Conservation (phyloP, 441 rosid species). For the Raphanus hybrid region DNA sequence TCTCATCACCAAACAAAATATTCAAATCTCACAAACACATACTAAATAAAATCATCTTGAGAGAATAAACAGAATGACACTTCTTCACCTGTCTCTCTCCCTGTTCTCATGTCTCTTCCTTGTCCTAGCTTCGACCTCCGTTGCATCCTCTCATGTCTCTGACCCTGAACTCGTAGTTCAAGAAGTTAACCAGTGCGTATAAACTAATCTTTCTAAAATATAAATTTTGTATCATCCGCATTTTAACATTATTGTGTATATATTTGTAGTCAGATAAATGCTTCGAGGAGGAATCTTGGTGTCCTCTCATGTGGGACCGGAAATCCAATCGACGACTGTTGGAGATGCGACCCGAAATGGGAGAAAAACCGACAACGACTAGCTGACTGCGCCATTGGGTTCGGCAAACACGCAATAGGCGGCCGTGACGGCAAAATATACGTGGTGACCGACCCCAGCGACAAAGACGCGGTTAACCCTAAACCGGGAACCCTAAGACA, state of each 20-base stretch:
- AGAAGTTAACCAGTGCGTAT: conserved; percentile 41
- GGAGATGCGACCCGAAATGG: conserved; percentile 69
- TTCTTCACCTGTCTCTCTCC: conserved; percentile 41
- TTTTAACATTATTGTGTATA: not conserved
- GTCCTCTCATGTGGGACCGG: conserved; percentile 62
- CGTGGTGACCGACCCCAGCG: conserved; percentile 56
- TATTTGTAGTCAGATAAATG: conserved; percentile 41
- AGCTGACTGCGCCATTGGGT: conserved; percentile 67
- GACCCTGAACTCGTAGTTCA: conserved; percentile 41
- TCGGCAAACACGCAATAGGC: conserved; percentile 68
- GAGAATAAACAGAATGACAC: conserved; percentile 41
- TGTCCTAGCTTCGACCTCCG: conserved; percentile 35
- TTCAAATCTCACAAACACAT: conserved; percentile 34
- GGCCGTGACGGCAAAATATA: conserved; percentile 70
- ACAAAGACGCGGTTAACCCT: conserved; percentile 59
- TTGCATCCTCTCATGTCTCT: conserved; percentile 36
- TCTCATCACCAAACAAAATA: conserved; percentile 34
- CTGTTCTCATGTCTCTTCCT: conserved; percentile 42
- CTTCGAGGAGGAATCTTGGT: conserved; percentile 63
- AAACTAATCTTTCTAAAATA: not conserved
- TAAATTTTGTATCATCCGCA: not conserved
- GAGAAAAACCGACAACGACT: conserved; percentile 51
- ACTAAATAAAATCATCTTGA: conserved; percentile 20
- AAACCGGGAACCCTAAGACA: conserved; percentile 73
- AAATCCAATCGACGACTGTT: conserved; percentile 73